A percentile compares a stretch with the other conserved stretches of the same genome.
Evolutionary conservation across 2,329 filamentous ascomycete genomes (phyloP).

Genomic region (Fusarium sp.): DNA sequence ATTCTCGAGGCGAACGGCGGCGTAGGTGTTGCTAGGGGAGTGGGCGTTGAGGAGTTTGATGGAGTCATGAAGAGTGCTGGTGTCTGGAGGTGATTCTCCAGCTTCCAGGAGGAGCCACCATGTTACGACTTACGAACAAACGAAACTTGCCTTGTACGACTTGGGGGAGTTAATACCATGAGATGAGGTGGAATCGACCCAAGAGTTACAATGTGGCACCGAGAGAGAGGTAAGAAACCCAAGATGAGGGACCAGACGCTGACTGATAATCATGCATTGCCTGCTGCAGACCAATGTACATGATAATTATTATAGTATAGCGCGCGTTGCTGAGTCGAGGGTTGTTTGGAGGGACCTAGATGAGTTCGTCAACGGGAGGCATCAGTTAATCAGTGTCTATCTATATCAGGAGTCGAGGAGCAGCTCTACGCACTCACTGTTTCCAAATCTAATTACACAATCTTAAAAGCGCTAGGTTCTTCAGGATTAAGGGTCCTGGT

Average conservation of each 20-base stretch:
- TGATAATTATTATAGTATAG: not conserved
- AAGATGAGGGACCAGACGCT: not conserved
- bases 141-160: constrained; percentile 8
- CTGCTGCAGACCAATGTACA: not conserved
- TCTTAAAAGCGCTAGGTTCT: constrained; percentile 15
- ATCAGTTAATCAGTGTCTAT: not conserved
- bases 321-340: not conserved
- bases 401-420: not conserved
- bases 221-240: constrained; percentile 11
- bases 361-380: not conserved
- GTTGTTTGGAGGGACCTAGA: not conserved
- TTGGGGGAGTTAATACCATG: constrained; percentile 7
- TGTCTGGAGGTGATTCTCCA: constrained; percentile 72
- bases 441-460: not conserved
- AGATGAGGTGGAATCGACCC: not conserved
- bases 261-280: constrained; percentile 2
- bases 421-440: not conserved
- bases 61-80: constrained; percentile 86
- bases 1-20: constrained; percentile 92
- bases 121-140: constrained; percentile 33
- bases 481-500: constrained; percentile 27
- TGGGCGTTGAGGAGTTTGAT: constrained; percentile 83
- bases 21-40: constrained; percentile 74
- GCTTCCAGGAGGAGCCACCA: not conserved
- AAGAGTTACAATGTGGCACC: not conserved